These are phyloP conservation scores for Penicillium macrosclerotiorum DNA, from an alignment of 495 filamentous ascomycete genomes.

Conservation along the genomic window DNA sequence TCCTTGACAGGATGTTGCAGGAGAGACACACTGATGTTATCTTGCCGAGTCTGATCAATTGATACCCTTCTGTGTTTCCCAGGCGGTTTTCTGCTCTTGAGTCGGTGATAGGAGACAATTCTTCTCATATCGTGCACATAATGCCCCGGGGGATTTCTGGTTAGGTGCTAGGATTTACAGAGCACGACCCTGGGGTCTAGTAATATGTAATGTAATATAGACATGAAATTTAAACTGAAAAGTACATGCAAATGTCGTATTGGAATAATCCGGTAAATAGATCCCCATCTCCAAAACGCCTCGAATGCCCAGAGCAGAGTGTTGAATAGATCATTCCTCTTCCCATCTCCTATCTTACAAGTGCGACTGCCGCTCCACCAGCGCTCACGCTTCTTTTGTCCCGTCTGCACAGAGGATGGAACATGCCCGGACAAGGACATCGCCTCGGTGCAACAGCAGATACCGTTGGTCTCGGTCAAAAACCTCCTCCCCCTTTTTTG, in stretches of 20 bases:
- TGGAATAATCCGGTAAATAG: conserved; percentile 1
- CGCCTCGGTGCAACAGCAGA: too few relatives aligned
- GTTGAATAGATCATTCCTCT: conserved; percentile 27
- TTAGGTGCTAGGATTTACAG: too few relatives aligned
- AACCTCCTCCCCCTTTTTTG: neutral
- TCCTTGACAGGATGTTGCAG: neutral
- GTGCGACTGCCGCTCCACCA: conserved; percentile 8
- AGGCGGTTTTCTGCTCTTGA: neutral
- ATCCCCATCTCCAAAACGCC: conserved; percentile 25
- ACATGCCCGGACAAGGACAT: neutral
- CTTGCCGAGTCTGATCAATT: conserved; percentile 3
- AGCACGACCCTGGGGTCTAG: neutral
- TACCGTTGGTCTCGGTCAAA: too few relatives aligned
- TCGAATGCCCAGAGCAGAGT: conserved; percentile 38
- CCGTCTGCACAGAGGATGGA: too few relatives aligned
- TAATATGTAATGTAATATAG: conserved; percentile 12
- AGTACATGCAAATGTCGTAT: neutral
- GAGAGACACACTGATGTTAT: neutral
- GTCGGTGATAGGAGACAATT: neutral
- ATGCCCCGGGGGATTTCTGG: too few relatives aligned
- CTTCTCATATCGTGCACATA: too few relatives aligned
- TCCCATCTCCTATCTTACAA: too few relatives aligned
- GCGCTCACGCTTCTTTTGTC: too few relatives aligned
- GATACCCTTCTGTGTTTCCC: conserved; percentile 8
- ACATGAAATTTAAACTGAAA: conserved; percentile 5